phyloP scores from a whole-genome alignment of 2,329 filamentous ascomycete genomes.

The Penicillium corylophilum region DNA sequence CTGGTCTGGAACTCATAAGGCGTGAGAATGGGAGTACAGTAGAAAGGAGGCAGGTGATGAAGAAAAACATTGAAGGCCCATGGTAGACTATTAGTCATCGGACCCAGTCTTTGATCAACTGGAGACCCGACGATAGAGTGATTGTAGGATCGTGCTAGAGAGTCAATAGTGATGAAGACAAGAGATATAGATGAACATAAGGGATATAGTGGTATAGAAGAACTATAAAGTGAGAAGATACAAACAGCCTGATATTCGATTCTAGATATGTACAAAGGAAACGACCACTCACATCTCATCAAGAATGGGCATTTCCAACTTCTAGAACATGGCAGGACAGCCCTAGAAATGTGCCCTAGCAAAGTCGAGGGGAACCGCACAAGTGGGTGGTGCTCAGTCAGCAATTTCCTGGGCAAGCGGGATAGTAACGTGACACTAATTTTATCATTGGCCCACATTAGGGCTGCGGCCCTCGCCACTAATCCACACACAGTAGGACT shows the following conservation, averaged over 20 bases:
- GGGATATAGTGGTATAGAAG: not conserved
- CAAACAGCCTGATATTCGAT: too few species aligned
- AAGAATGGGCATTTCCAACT: not conserved
- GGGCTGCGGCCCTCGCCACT: slow-evolving; percentile 39
- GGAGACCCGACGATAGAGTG: slow-evolving; percentile 4
- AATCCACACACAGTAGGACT: slow-evolving; percentile 38
- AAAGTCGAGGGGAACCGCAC: slow-evolving; percentile 1
- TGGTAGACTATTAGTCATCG: slow-evolving; percentile 23
- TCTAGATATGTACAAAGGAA: not conserved
- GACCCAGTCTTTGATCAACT: slow-evolving; percentile 20
- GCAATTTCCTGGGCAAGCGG: not conserved
- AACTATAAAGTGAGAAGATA: too few species aligned
- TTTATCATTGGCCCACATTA: slow-evolving; percentile 33
- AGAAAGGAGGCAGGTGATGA: not conserved
- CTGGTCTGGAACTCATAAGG: slow-evolving; percentile 4
- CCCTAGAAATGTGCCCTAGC: slow-evolving; percentile 25
- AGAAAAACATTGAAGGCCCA: slow-evolving; percentile 9
- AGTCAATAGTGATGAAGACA: not conserved
- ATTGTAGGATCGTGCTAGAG: not conserved
- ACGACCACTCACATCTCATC: not conserved
- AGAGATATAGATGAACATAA: not conserved
- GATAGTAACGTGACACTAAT: not conserved
- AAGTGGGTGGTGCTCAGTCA: slow-evolving; percentile 9
- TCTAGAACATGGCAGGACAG: slow-evolving; percentile 19
- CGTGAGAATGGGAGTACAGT: not conserved